These are phyloP conservation scores for Annulohypoxylon stygium DNA, from an alignment of 495 filamentous ascomycete species.

Conservation along the genomic window DNA sequence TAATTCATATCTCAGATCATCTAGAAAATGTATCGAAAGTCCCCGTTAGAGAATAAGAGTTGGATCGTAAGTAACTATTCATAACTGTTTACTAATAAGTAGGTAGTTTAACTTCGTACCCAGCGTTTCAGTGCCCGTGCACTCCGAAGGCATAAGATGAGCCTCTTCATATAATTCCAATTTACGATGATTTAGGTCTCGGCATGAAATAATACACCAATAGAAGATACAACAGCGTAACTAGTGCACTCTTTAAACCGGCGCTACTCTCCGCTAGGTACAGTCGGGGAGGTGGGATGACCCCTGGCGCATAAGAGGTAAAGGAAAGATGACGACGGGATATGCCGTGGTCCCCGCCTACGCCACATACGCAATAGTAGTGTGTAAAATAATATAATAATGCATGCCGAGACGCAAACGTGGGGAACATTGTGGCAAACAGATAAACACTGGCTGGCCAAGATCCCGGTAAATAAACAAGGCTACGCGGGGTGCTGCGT, in stretches of 20 bases:
- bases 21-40: too few relatives aligned
- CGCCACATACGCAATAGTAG: too few relatives aligned
- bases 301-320: neutral
- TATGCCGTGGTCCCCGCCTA: neutral
- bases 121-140: neutral
- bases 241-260: neutral
- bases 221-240: neutral
- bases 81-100: too few relatives aligned
- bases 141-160: neutral
- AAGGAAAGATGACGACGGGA: neutral
- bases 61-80: too few relatives aligned
- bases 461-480: neutral
- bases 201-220: neutral
- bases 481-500: neutral
- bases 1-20: too few relatives aligned
- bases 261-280: neutral
- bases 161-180: neutral
- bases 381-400: neutral
- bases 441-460: constrained; percentile 1
- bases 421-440: neutral
- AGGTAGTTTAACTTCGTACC: too few relatives aligned
- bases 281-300: neutral
- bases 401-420: constrained; percentile 5
- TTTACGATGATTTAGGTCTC: neutral
- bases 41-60: too few relatives aligned